Conservation (phyloP, 164 flowering plant species). For the Cinnamomum chago region DNA sequence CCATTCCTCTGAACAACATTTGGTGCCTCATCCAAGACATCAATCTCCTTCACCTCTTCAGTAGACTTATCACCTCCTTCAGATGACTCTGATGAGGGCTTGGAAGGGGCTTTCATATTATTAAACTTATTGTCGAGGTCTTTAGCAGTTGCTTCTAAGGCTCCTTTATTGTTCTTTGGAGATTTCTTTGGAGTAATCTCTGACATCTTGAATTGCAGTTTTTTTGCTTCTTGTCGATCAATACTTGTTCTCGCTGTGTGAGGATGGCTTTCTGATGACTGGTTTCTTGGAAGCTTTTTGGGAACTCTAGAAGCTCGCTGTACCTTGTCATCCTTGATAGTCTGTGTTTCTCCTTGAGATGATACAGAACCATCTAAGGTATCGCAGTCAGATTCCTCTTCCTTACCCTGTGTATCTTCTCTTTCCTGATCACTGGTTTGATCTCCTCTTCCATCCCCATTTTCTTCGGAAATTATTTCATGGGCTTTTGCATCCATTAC, state of each 20-base stretch:
- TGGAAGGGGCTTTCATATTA: constrained; percentile 32
- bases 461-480: constrained; percentile 34
- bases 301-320: constrained; percentile 33
- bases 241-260: constrained; percentile 26
- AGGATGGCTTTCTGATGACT: constrained; percentile 18
- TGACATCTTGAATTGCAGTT: constrained; percentile 21
- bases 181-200: constrained; percentile 36
- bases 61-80: constrained; percentile 44
- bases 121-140: constrained; percentile 23
- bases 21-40: constrained; percentile 50
- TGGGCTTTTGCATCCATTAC: constrained; percentile 16
- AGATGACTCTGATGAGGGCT: constrained; percentile 59
- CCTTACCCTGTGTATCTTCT: constrained; percentile 39
- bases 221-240: constrained; percentile 28
- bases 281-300: constrained; percentile 25
- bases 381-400: constrained; percentile 65
- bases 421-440: constrained; percentile 44
- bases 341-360: constrained; percentile 55
- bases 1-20: constrained; percentile 42
- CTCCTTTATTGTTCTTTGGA: constrained; percentile 21
- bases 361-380: constrained; percentile 56
- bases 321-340: constrained; percentile 47
- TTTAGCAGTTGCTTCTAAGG: constrained; percentile 22
- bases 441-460: constrained; percentile 31
- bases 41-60: constrained; percentile 51